Conservation (phyloP, 1,284 basidiomycete genomes). For the Bjerkandera adusta region DNA sequence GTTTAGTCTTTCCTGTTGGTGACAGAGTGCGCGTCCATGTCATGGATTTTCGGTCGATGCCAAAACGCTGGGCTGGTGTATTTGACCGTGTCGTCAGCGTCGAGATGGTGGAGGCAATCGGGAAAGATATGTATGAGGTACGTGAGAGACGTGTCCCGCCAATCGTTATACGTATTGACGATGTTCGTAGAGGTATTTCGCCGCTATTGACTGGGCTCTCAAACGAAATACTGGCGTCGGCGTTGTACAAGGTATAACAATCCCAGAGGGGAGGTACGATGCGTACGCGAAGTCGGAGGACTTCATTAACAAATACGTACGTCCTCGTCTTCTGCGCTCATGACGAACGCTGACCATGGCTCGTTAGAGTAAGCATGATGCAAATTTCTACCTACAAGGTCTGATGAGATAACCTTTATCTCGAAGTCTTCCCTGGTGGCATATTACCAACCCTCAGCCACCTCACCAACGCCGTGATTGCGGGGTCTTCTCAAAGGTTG, state of each 20-base stretch:
- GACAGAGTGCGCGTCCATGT: conserved; percentile 67
- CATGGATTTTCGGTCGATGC: conserved; percentile 74
- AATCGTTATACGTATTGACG: background rate
- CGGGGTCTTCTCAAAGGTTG: conserved; percentile 57
- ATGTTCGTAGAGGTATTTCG: conserved; percentile 49
- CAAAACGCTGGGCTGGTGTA: conserved; percentile 54
- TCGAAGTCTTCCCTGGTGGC: conserved; percentile 74
- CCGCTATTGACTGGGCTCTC: conserved; percentile 67
- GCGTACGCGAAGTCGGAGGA: conserved; percentile 62
- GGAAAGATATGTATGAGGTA: conserved; percentile 59
- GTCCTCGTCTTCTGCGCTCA: conserved; percentile 18
- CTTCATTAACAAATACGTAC: conserved; percentile 80
- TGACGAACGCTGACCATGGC: background rate
- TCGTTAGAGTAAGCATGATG: background rate
- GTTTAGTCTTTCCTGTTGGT: conserved; percentile 39
- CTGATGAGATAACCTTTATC: conserved; percentile 1
- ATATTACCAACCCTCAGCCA: conserved; percentile 70
- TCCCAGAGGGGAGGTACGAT: conserved; percentile 70
- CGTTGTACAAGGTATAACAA: conserved; percentile 78
- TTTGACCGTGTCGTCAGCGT: conserved; percentile 77
- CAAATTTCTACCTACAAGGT: background rate
- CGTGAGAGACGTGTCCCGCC: conserved; percentile 6
- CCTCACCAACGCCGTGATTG: conserved; percentile 52
- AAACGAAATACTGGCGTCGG: conserved; percentile 62
- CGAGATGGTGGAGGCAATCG: conserved; percentile 84